Conservation (phyloP, 208 protist species). For the Crithidia fasciculata region DNA sequence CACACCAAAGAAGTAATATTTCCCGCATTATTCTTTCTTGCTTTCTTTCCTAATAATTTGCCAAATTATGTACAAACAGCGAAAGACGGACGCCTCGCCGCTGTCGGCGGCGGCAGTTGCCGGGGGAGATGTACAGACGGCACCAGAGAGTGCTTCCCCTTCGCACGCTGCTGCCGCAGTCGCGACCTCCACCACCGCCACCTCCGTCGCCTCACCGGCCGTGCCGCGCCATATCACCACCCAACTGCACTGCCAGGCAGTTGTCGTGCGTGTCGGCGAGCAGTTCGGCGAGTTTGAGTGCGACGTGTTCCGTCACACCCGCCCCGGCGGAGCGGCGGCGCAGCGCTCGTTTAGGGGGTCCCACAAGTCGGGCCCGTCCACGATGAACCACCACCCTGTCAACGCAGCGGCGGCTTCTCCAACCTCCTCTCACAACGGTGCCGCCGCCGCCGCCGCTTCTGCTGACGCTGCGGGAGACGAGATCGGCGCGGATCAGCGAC, state of each 20-base stretch:
- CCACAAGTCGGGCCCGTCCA: background rate
- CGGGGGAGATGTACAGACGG: slow-evolving; percentile 31
- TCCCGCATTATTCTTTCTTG: slow-evolving; percentile 8
- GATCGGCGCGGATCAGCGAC: background rate
- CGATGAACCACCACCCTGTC: background rate
- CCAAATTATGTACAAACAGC: slow-evolving; percentile 10
- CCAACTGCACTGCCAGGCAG: slow-evolving; percentile 79
- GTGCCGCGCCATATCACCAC: slow-evolving; percentile 11
- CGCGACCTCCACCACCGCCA: background rate
- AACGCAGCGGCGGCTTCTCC: background rate
- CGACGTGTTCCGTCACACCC: slow-evolving; percentile 27
- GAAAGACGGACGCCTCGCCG: background rate
- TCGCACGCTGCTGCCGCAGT: slow-evolving; percentile 9
- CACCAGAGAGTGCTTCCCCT: slow-evolving; percentile 20
- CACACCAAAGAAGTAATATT: background rate
- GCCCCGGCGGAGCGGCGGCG: background rate
- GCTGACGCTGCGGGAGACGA: background rate
- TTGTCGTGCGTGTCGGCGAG: slow-evolving; percentile 85
- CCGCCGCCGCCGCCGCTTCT: background rate
- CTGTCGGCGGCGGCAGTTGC: background rate
- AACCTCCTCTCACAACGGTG: background rate
- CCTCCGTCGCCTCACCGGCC: background rate
- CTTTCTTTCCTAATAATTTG: slow-evolving; percentile 16
- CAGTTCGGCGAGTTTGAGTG: slow-evolving; percentile 90
- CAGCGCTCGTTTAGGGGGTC: slow-evolving; percentile 3